A percentile compares a stretch with the other conserved stretches of the same genome.
Evolutionary conservation across 345 rosid species (phyloP).

Genomic region (Lagerstroemia speciosa): DNA sequence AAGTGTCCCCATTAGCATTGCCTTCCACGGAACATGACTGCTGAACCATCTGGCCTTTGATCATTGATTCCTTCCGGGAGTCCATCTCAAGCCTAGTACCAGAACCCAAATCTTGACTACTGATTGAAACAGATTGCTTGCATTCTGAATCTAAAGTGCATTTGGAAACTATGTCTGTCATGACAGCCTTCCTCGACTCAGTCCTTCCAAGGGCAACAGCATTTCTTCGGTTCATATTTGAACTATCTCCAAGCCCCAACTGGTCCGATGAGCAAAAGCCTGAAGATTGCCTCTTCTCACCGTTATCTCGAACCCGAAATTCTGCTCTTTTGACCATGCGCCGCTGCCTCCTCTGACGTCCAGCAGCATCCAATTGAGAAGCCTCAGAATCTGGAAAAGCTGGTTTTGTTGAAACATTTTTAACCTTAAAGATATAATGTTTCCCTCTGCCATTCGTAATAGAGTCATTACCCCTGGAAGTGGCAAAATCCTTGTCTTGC

Average conservation of each 20-base stretch:
- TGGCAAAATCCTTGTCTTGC: slow-evolving; percentile 26
- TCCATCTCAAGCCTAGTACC: slow-evolving; percentile 40
- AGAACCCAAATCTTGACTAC: slow-evolving; percentile 31
- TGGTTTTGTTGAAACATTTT: slow-evolving; percentile 46
- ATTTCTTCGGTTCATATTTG: slow-evolving; percentile 34
- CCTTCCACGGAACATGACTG: slow-evolving; percentile 27
- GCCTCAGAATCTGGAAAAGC: slow-evolving; percentile 39
- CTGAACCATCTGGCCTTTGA: slow-evolving; percentile 32
- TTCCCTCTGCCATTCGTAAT: slow-evolving; percentile 36
- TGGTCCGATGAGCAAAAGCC: slow-evolving; percentile 26
- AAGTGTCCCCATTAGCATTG: slow-evolving; percentile 36
- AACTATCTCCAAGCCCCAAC: slow-evolving; percentile 38
- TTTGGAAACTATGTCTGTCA: slow-evolving; percentile 47
- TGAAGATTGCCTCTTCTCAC: slow-evolving; percentile 29
- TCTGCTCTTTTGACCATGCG: slow-evolving; percentile 44
- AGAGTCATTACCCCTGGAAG: slow-evolving; percentile 29
- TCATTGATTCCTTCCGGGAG: slow-evolving; percentile 37
- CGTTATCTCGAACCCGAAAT: slow-evolving; percentile 64
- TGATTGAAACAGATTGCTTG: slow-evolving; percentile 23
- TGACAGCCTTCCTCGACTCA: slow-evolving; percentile 42
- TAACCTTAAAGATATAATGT: slow-evolving; percentile 33
- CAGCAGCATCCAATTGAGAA: slow-evolving; percentile 45
- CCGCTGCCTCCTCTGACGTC: slow-evolving; percentile 53
- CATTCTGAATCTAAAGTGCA: slow-evolving; percentile 41
- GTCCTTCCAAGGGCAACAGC: slow-evolving; percentile 28